Conservation (phyloP, 257 asterid genomes). For the Nemophila menziesii region DNA sequence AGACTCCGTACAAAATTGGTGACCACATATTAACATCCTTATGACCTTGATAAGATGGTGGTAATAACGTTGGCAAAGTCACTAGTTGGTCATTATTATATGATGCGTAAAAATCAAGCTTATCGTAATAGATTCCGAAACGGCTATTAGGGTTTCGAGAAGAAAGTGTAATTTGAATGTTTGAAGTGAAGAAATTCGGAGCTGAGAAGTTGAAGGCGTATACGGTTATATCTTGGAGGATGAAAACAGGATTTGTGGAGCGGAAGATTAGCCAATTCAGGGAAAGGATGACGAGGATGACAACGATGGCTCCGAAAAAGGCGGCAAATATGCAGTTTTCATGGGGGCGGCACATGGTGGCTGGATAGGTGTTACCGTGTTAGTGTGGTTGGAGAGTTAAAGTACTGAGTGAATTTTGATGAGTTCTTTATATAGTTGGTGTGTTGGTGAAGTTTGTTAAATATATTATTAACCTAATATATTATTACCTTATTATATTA, state of each 20-base stretch:
- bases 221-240: slow-evolving; percentile 89
- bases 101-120: slow-evolving; percentile 33
- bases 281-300: slow-evolving; percentile 37
- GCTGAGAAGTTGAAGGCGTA: slow-evolving; percentile 45
- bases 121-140: slow-evolving; percentile 41
- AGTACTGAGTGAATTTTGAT: too few species aligned
- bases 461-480: too few species aligned
- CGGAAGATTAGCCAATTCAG: slow-evolving; percentile 68
- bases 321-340: too few species aligned
- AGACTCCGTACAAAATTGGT: slow-evolving; percentile 36
- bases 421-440: too few species aligned
- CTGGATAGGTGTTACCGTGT: too few species aligned
- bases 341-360: too few species aligned
- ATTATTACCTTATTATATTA: too few species aligned
- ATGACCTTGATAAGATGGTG: too few species aligned
- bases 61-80: slow-evolving; percentile 36
- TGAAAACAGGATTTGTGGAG: slow-evolving; percentile 65
- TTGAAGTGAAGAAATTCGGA: slow-evolving; percentile 33
- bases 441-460: too few species aligned
- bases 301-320: too few species aligned
- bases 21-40: slow-evolving; percentile 47
- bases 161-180: too few species aligned
- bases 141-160: slow-evolving; percentile 35
- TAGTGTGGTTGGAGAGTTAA: too few species aligned
- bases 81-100: slow-evolving; percentile 47